A percentile compares a stretch with the other conserved stretches of the same genome.
These are phyloP conservation scores for Coprinopsis strossmayeri DNA, from an alignment of 768 basidiomycete species.

Conservation along the genomic window DNA sequence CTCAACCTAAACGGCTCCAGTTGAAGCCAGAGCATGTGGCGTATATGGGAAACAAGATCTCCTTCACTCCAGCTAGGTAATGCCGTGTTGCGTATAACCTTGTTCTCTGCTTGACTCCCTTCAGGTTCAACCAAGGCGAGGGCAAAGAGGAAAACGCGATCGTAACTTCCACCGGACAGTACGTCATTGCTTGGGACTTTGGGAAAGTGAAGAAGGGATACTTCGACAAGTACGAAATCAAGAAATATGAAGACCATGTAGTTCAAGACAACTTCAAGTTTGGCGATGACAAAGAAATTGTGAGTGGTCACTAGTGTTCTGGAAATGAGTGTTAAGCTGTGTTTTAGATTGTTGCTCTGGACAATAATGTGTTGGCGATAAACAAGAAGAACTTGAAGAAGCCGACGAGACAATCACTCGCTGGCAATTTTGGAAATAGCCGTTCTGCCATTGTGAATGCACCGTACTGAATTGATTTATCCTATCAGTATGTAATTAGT, in stretches of 20 bases:
- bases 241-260: slow-evolving; percentile 89
- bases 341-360: slow-evolving; percentile 85
- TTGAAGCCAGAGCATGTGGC: slow-evolving; percentile 88
- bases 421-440: slow-evolving; percentile 32
- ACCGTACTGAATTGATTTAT: slow-evolving; percentile 41
- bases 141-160: slow-evolving; percentile 91
- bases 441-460: slow-evolving; percentile 64
- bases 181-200: slow-evolving; percentile 97
- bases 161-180: slow-evolving; percentile 89
- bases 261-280: slow-evolving; percentile 98
- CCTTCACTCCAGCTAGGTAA: slow-evolving; percentile 91
- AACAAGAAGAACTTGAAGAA: slow-evolving; percentile 90
- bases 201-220: slow-evolving; percentile 89
- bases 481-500: slow-evolving; percentile 2
- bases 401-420: slow-evolving; percentile 71
- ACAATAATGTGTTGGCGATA: slow-evolving; percentile 88
- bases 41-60: slow-evolving; percentile 84
- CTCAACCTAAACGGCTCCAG: slow-evolving; percentile 82
- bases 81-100: neutral
- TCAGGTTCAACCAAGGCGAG: slow-evolving; percentile 88
- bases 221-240: slow-evolving; percentile 91
- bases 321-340: neutral
- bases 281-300: slow-evolving; percentile 95
- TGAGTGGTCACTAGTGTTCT: slow-evolving; percentile 30
- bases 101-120: slow-evolving; percentile 6